phyloP scores from a whole-genome alignment of 306 rosid genomes.

The Sophora flavescens region DNA sequence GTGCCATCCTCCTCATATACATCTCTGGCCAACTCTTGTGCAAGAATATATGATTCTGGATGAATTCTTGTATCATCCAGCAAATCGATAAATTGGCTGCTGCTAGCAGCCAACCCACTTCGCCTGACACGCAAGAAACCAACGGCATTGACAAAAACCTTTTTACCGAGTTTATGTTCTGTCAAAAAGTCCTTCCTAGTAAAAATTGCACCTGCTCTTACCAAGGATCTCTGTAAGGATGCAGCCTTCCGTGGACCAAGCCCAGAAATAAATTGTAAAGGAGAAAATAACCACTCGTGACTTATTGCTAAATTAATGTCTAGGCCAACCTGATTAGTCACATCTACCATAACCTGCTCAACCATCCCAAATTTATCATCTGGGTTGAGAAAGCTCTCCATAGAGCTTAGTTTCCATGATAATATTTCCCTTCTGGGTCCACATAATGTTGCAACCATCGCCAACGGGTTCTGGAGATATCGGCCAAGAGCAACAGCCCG shows the following conservation, averaged over 20 bases:
- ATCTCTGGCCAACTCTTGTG: conserved; percentile 96
- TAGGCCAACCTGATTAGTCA: conserved; percentile 92
- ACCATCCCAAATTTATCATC: conserved; percentile 90
- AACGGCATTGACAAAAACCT: conserved; percentile 93
- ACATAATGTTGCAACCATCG: conserved; percentile 93
- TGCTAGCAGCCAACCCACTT: conserved; percentile 90
- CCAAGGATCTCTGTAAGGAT: conserved; percentile 87
- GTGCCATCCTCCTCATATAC: conserved; percentile 80
- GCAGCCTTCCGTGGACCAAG: conserved; percentile 99
- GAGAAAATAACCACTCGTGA: conserved; percentile 95
- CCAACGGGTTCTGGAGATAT: conserved; percentile 95
- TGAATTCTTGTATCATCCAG: conserved; percentile 98
- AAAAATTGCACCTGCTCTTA: conserved; percentile 88
- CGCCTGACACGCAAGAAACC: conserved; percentile 96
- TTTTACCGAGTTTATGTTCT: conserved; percentile 81
- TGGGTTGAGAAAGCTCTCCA: conserved; percentile 82
- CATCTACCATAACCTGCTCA: conserved; percentile 96
- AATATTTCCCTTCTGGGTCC: conserved; percentile 91
- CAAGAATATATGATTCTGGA: conserved; percentile 91
- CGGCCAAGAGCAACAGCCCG: conserved; percentile 99
- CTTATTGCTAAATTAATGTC: conserved; percentile 88
- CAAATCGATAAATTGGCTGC: conserved; percentile 93
- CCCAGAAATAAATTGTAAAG: conserved; percentile 93
- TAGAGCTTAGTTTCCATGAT: conserved; percentile 86
- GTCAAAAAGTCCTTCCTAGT: conserved; percentile 90